phyloP scores from a whole-genome alignment of 73 alveolate genomes.

The Urostyla sp. region DNA sequence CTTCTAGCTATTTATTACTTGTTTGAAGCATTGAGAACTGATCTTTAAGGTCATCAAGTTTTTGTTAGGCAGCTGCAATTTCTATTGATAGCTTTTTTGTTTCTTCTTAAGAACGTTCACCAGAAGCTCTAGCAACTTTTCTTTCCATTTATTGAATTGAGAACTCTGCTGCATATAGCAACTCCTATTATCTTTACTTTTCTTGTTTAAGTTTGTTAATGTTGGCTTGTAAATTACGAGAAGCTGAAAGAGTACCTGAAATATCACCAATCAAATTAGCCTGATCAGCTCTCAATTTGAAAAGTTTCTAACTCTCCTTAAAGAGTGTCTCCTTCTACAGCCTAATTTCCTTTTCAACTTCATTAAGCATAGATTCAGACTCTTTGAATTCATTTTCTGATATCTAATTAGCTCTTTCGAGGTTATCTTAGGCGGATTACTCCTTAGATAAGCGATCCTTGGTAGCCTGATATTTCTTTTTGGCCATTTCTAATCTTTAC shows the following conservation, averaged over 20 bases:
- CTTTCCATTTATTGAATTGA: conserved; percentile 98
- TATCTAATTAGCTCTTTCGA: conserved; percentile 75
- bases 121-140: conserved; percentile 90
- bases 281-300: conserved; percentile 92
- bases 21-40: conserved; percentile 67
- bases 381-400: conserved; percentile 84
- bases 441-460: conserved; percentile 85
- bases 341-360: conserved; percentile 89
- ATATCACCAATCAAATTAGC: conserved; percentile 97
- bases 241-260: conserved; percentile 95
- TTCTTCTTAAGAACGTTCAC: conserved; percentile 96
- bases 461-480: conserved; percentile 72
- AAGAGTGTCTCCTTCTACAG: conserved; percentile 88
- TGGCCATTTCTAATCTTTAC: conserved; percentile 76
- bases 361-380: conserved; percentile 73
- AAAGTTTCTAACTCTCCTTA: conserved; percentile 93
- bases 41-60: conserved; percentile 74
- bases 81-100: conserved; percentile 86
- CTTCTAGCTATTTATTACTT: conserved; percentile 81
- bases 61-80: conserved; percentile 84
- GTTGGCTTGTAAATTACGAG: conserved; percentile 92
- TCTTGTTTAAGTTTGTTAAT: conserved; percentile 95
- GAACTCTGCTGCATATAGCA: conserved; percentile 96
- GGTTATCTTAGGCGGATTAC: conserved; percentile 79
- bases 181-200: conserved; percentile 91